Percentiles rank a stretch among this genome's conserved stretches.
These are phyloP conservation scores for Corinectria fuckeliana DNA, from an alignment of 2,329 filamentous ascomycete species.

Conservation along the genomic window DNA sequence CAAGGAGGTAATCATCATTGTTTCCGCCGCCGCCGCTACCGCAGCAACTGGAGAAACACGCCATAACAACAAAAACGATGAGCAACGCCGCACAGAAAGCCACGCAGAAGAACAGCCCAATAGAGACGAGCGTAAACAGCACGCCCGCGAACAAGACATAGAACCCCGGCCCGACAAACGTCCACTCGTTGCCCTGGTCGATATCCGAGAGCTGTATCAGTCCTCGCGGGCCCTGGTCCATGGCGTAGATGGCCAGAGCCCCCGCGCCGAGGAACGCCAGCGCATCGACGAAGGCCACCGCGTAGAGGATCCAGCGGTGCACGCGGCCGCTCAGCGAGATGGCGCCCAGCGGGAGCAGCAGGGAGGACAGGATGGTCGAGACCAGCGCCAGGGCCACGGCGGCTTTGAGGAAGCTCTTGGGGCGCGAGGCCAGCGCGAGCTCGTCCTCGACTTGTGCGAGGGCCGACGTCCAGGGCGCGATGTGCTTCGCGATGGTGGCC, in stretches of 20 bases:
- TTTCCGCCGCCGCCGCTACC: neutral
- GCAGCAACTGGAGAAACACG: slow-evolving; percentile 4
- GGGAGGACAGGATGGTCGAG: slow-evolving; percentile 17
- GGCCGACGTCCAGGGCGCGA: slow-evolving; percentile 18
- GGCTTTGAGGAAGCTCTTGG: slow-evolving; percentile 15
- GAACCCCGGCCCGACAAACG: slow-evolving; percentile 16
- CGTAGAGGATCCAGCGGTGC: slow-evolving; percentile 21
- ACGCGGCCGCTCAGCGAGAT: slow-evolving; percentile 16
- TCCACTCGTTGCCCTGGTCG: slow-evolving; percentile 12
- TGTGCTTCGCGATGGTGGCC: neutral
- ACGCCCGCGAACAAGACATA: slow-evolving; percentile 22
- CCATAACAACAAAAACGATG: slow-evolving; percentile 12
- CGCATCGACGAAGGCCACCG: slow-evolving; percentile 15
- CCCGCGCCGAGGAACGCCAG: slow-evolving; percentile 13
- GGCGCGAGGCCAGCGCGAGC: slow-evolving; percentile 5
- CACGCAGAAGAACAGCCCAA: slow-evolving; percentile 20
- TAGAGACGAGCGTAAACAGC: slow-evolving; percentile 24
- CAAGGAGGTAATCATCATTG: neutral
- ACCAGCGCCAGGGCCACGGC: slow-evolving; percentile 11
- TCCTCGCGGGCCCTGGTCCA: slow-evolving; percentile 23
- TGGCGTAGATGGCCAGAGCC: slow-evolving; percentile 20
- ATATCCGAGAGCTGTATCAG: slow-evolving; percentile 19
- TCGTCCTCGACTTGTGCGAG: slow-evolving; percentile 12
- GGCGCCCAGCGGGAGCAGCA: slow-evolving; percentile 14
- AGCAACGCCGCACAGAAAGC: slow-evolving; percentile 13